Percentiles rank a stretch among this genome's conserved stretches.
phyloP scores from a whole-genome alignment of 345 rosid species.

The Eucalyptus shirleyi region DNA sequence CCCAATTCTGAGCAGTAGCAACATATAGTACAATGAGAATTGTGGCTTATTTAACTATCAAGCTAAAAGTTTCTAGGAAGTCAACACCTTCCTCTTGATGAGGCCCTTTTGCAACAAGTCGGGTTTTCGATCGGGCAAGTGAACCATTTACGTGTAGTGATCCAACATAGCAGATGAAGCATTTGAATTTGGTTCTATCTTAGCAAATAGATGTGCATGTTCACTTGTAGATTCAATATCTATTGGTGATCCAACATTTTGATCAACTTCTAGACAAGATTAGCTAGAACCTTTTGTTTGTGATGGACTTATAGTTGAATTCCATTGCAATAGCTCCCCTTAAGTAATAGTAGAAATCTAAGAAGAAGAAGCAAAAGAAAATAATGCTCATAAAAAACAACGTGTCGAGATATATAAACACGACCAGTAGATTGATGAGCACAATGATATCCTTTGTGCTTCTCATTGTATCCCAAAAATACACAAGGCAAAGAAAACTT shows the following conservation, averaged over 20 bases:
- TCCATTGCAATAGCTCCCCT: background rate
- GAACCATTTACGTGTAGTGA: too few species aligned
- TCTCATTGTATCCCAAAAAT: background rate
- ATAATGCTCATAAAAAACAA: too few species aligned
- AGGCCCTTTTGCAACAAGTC: too few species aligned
- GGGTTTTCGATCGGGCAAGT: too few species aligned
- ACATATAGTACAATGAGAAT: fast-evolving
- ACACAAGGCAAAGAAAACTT: background rate
- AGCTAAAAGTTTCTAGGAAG: too few species aligned
- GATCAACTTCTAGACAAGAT: background rate
- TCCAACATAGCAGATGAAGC: background rate
- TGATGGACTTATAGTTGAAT: background rate
- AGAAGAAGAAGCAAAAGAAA: too few species aligned
- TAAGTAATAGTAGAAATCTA: too few species aligned
- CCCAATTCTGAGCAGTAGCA: too few species aligned
- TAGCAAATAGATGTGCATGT: fast-evolving
- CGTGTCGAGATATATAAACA: background rate
- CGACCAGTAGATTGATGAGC: fast-evolving
- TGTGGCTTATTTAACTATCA: too few species aligned
- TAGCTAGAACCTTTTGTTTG: background rate
- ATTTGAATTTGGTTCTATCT: background rate
- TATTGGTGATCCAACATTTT: background rate
- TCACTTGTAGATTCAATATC: fast-evolving
- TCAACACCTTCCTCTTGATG: too few species aligned
- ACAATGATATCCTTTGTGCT: fast-evolving